Percentiles rank a stretch among this genome's conserved stretches.
Conservation (phyloP, 805 yeast genomes). For the Saccharomyces eubayanus region DNA sequence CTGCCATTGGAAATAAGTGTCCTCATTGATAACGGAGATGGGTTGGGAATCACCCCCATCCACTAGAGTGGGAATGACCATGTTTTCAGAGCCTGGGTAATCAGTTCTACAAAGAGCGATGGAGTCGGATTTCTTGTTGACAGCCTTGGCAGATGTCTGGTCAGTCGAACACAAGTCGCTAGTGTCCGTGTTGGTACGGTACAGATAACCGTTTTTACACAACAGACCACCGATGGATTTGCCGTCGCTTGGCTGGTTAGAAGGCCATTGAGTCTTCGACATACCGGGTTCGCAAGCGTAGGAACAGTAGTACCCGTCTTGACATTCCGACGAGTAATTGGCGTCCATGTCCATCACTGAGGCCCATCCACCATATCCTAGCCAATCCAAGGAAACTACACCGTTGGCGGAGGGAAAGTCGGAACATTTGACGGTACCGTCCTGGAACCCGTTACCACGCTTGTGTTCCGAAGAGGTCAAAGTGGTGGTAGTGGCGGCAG, state of each 20-base stretch:
- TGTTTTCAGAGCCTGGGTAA: conserved; percentile 98
- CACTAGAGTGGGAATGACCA: conserved; percentile 88
- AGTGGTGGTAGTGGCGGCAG: conserved; percentile 12
- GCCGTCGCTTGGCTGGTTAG: conserved; percentile 78
- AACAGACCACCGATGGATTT: conserved; percentile 87
- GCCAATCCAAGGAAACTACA: conserved; percentile 52
- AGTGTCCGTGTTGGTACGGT: conserved; percentile 64
- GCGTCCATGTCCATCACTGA: conserved; percentile 34
- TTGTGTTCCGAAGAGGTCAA: conserved; percentile 18
- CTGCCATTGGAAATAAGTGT: conserved; percentile 69
- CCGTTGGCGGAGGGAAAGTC: conserved; percentile 71
- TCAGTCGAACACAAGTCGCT: conserved; percentile 87
- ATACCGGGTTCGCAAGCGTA: conserved; percentile 98
- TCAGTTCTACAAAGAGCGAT: conserved; percentile 97
- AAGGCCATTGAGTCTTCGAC: conserved; percentile 98
- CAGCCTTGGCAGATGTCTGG: conserved; percentile 56
- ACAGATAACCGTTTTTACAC: conserved; percentile 77
- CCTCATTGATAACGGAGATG: conserved; percentile 73
- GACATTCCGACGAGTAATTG: conserved; percentile 56
- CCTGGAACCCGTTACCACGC: conserved; percentile 55
- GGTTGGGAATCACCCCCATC: conserved; percentile 56
- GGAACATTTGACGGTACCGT: conserved; percentile 62
- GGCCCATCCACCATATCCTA: conserved; percentile 46
- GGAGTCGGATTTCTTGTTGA: conserved; percentile 48
- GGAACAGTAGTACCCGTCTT: conserved; percentile 90